phyloP scores from a whole-genome alignment of 1,284 basidiomycete genomes.

The Ceratobasidium sp. region DNA sequence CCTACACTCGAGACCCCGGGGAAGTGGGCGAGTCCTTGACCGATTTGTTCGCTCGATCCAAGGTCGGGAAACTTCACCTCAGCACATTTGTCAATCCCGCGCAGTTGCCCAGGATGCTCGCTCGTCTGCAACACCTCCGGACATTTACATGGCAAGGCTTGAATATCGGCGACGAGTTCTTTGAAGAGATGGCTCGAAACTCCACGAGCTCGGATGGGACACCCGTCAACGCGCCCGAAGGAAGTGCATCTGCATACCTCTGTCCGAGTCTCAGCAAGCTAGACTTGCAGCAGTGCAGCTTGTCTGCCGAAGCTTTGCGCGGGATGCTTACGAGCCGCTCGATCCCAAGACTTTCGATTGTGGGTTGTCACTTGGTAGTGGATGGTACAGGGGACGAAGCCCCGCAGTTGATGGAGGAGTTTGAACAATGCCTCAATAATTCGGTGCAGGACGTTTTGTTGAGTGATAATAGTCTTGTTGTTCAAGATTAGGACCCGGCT shows the following conservation, averaged over 20 bases:
- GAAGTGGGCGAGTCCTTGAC: conserved; percentile 24
- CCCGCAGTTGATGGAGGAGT: conserved; percentile 1
- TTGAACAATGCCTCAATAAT: conserved; percentile 19
- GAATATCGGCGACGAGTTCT: conserved; percentile 36
- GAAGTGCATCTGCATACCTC: background rate
- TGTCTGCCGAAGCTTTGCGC: conserved; percentile 7
- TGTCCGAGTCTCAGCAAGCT: conserved; percentile 16
- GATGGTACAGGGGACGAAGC: conserved; percentile 14
- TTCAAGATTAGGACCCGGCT: conserved; percentile 7
- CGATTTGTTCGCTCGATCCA: conserved; percentile 27
- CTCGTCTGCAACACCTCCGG: conserved; percentile 4
- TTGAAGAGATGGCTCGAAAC: conserved; percentile 5
- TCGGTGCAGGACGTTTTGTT: conserved; percentile 20
- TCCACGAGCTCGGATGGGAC: background rate
- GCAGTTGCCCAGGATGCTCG: conserved; percentile 24
- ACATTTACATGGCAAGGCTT: conserved; percentile 29
- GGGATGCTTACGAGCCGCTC: background rate
- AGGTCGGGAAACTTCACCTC: conserved; percentile 19
- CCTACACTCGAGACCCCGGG: conserved; percentile 25
- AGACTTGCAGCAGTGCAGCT: conserved; percentile 21
- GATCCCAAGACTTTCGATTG: conserved; percentile 13
- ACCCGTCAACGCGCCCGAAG: background rate
- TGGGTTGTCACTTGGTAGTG: conserved; percentile 5
- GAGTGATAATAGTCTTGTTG: conserved; percentile 18
- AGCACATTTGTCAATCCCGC: conserved; percentile 28